Base-by-base conservation (phyloP, 768 basidiomycete genomes). In the Coprinellus micaceus region DNA sequence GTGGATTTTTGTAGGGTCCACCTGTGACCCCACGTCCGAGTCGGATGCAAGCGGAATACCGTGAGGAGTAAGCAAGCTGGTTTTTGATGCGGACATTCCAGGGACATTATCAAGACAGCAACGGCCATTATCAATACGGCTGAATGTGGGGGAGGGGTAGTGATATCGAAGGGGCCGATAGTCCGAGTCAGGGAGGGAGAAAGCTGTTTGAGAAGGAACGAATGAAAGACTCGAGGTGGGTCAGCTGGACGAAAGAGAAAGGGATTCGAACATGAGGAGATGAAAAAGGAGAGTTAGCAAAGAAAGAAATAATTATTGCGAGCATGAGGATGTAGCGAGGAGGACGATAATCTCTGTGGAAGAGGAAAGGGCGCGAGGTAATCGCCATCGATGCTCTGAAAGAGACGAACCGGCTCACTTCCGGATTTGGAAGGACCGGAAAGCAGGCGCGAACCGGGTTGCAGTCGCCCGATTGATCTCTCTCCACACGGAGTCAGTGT, bases 351-450 rank as follows among this genome's bases (percentile, higher is more conserved):
- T 56, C 39, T 13, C 40, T 39, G 37, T 17, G 45, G 25, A 54
- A 48, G 43, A 30, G 5, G 53, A 13, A 45, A 7, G 29, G 25
- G 28, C 44, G 55, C 49, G 33, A 39, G 39, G 21, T 50, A 49
- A 46, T 41, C 28, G 44, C 43, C 17, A 30, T 30, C 26, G 40
- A 53, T 41, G 22, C 25, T 28, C 22, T 22, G 13, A 52, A 40
- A 13, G 51, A 52, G 40, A 17, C 46, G 49, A 41, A 44, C 48
- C 28, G 46, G 54, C 33, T 56, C 54, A 46, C 15, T 22, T 47
- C 33, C 26, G 21, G 19, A 33, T 7, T 5, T 15, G 41, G 43
- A 10, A 45, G 29, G 29, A 26, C 53, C 53, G 53, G 44, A 28
- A 28, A 19, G 21, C 7, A 29, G 40, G 15, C 40, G 40, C 40